Percentiles rank a stretch among this genome's conserved stretches.
Evolutionary conservation across 2,329 filamentous ascomycete species (phyloP).

Genomic region (Cryphonectria carpinicola): DNA sequence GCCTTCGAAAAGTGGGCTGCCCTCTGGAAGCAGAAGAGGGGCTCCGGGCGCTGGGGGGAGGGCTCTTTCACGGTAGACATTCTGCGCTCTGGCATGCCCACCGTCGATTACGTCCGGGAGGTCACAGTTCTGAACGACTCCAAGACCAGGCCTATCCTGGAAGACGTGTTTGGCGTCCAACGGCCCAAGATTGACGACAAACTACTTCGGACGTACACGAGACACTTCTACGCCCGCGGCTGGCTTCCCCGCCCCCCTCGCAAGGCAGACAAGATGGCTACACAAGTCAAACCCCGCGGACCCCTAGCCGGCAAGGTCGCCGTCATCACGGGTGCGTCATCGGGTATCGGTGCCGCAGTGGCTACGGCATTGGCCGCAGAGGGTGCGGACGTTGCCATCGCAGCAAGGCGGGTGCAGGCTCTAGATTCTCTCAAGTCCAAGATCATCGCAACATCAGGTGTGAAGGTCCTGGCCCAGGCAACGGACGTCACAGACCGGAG

Average conservation of each 20-base stretch:
- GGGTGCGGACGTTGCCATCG: slow-evolving; percentile 73
- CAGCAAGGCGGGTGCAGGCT: slow-evolving; percentile 70
- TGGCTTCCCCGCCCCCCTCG: slow-evolving; percentile 71
- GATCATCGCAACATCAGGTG: slow-evolving; percentile 42
- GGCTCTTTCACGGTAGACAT: slow-evolving; percentile 79
- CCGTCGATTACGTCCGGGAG: slow-evolving; percentile 69
- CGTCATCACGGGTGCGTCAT: slow-evolving; percentile 78
- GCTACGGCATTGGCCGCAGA: slow-evolving; percentile 69
- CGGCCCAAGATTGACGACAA: slow-evolving; percentile 70
- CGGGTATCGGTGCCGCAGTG: slow-evolving; percentile 78
- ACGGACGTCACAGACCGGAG: slow-evolving; percentile 73
- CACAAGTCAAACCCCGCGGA: slow-evolving; percentile 49
- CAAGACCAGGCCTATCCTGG: slow-evolving; percentile 64
- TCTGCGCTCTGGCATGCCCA: slow-evolving; percentile 79
- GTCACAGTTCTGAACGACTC: slow-evolving; percentile 76
- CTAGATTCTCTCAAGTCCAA: slow-evolving; percentile 67
- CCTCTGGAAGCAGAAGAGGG: slow-evolving; percentile 73
- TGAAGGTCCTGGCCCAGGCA: slow-evolving; percentile 68
- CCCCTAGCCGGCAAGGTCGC: slow-evolving; percentile 71
- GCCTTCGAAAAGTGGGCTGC: slow-evolving; percentile 75
- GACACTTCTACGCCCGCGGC: slow-evolving; percentile 79
- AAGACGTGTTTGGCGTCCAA: slow-evolving; percentile 53
- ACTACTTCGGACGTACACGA: slow-evolving; percentile 77
- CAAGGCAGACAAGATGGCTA: slow-evolving; percentile 40
- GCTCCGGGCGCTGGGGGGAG: slow-evolving; percentile 65